phyloP scores from a whole-genome alignment of 495 filamentous ascomycete species.

The Aspergillus egyptiacus region DNA sequence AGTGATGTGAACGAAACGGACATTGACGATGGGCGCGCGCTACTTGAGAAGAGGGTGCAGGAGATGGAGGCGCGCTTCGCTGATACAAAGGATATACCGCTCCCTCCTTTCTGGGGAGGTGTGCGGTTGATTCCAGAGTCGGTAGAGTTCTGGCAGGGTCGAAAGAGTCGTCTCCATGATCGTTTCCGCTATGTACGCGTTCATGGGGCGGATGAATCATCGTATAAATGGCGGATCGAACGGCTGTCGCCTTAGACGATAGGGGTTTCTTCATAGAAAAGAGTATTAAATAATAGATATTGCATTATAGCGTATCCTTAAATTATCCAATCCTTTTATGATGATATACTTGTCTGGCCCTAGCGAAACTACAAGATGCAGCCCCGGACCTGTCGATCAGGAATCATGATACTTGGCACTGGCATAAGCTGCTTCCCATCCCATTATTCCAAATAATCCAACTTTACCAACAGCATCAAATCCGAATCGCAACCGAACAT shows the following conservation, averaged over 20 bases:
- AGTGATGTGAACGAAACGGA: conserved; percentile 57
- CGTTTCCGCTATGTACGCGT: conserved; percentile 76
- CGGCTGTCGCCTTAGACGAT: conserved; percentile 34
- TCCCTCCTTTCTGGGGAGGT: conserved; percentile 94
- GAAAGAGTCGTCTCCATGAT: conserved; percentile 83
- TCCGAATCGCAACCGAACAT: no score
- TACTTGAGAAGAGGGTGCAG: conserved; percentile 62
- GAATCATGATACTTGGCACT: conserved; percentile 8
- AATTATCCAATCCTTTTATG: no score
- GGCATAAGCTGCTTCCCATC: conserved; percentile 1
- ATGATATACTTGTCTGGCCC: no score
- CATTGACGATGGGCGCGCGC: conserved; percentile 54
- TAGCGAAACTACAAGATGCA: neutral
- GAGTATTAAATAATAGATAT: neutral
- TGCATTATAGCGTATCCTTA: neutral
- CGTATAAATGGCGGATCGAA: conserved; percentile 43
- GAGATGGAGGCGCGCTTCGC: conserved; percentile 70
- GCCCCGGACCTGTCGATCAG: neutral
- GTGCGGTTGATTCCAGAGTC: conserved; percentile 77
- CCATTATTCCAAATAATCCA: neutral
- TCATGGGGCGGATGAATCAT: conserved; percentile 53
- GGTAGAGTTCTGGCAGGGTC: conserved; percentile 93
- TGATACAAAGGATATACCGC: conserved; percentile 68
- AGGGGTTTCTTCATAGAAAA: neutral
- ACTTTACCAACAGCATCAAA: neutral